Evolutionary conservation across 2,329 filamentous ascomycete species (phyloP).

Genomic region (Falciphora oryzae): DNA sequence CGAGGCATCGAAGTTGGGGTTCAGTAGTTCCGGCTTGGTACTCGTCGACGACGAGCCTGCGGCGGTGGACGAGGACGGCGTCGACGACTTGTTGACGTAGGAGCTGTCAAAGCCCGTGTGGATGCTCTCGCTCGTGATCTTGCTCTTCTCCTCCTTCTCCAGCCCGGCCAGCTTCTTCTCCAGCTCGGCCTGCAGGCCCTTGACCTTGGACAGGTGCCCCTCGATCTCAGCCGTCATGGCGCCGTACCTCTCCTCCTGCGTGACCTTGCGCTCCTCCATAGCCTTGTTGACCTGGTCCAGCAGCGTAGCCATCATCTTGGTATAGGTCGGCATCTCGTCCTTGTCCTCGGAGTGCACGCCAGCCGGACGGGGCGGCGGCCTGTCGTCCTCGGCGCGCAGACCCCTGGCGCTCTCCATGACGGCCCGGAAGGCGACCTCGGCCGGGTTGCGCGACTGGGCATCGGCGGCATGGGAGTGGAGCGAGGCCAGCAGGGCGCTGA

Average conservation of each 20-base stretch:
- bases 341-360: constrained; percentile 69
- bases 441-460: constrained; percentile 59
- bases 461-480: constrained; percentile 69
- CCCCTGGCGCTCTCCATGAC: constrained; percentile 72
- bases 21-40: constrained; percentile 66
- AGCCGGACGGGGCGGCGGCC: constrained; percentile 67
- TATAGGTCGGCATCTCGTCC: constrained; percentile 74
- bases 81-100: constrained; percentile 59
- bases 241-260: constrained; percentile 58
- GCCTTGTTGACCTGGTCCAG: constrained; percentile 87
- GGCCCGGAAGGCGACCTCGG: constrained; percentile 81
- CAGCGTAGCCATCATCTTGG: constrained; percentile 97
- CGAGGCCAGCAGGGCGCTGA: constrained; percentile 69
- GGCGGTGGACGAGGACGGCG: constrained; percentile 22
- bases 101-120: constrained; percentile 90
- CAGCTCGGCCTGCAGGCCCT: constrained; percentile 70
- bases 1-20: constrained; percentile 47
- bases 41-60: constrained; percentile 38
- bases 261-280: constrained; percentile 67
- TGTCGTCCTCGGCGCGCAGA: constrained; percentile 65
- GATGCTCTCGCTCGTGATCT: constrained; percentile 90
- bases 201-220: constrained; percentile 70
- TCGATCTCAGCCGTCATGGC: constrained; percentile 75
- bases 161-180: constrained; percentile 69
- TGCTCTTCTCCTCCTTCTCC: constrained; percentile 76